phyloP scores from a whole-genome alignment of 179 eudicot genomes.

The Pouteria campechiana region DNA sequence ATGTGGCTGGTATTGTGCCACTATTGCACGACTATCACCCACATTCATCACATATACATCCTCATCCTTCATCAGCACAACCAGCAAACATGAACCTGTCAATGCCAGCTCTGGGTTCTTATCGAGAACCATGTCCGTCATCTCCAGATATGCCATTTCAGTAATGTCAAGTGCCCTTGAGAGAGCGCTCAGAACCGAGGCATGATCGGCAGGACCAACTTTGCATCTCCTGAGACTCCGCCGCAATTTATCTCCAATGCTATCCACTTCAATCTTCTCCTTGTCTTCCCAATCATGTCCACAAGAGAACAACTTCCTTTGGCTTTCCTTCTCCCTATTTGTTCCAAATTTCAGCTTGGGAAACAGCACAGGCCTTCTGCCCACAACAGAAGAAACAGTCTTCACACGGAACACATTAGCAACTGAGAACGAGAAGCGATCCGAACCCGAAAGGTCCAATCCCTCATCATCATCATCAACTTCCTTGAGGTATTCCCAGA shows the following conservation, averaged over 20 bases:
- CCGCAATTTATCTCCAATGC: conserved; percentile 29
- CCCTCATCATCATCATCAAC: conserved; percentile 80
- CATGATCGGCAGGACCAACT: conserved; percentile 74
- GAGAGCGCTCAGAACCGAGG: conserved; percentile 67
- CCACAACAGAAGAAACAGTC: conserved; percentile 49
- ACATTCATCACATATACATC: conserved; percentile 98
- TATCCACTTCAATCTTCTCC: conserved; percentile 32
- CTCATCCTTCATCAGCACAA: conserved; percentile 82
- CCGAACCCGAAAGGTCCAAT: conserved; percentile 91
- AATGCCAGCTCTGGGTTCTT: conserved; percentile 88
- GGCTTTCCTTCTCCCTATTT: conserved; percentile 41
- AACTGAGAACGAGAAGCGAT: conserved; percentile 91
- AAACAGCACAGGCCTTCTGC: conserved; percentile 57
- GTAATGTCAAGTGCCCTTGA: conserved; percentile 66
- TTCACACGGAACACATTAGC: conserved; percentile 76
- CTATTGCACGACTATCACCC: conserved; percentile 98
- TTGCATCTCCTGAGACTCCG: conserved; percentile 39
- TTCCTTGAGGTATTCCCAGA: conserved; percentile 89
- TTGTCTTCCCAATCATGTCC: conserved; percentile 50
- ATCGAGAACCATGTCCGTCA: conserved; percentile 91
- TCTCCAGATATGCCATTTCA: conserved; percentile 67
- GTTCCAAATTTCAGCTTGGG: conserved; percentile 77
- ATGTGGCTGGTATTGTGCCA: conserved; percentile 51
- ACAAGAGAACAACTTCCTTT: conserved; percentile 58
- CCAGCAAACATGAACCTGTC: conserved; percentile 98